Base-by-base conservation (phyloP, 352 stramenopile species). In the Phytophthora ramorum region DNA sequence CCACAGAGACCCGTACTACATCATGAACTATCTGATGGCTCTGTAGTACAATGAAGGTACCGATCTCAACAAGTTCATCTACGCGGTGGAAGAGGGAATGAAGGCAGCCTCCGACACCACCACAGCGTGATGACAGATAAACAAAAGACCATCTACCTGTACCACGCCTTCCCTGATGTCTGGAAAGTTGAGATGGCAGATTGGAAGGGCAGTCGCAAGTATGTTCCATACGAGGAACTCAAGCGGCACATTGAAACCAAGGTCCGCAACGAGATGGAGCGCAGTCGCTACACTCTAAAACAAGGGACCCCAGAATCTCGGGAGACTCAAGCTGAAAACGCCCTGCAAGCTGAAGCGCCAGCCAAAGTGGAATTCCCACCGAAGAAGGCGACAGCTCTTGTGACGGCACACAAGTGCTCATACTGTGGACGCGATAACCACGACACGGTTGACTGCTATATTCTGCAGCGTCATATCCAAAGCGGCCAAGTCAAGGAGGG, bases 371-470 rank as follows among this genome's bases (percentile, higher is more conserved):
- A 14, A 12, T 12, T 32, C 17, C n/a, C 20, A 12, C 5, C 44
- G 4, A 59, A 34, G 22, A 30, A 16, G 17, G 24, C 43, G 1
- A 34, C 46, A 22, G 53, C 53, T 10, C 53, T 69, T 12, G 51
- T 38, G 3, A 26, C 37, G n/a, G 20, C 35, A 2, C 2, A 26
- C 10, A 55, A 64, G 19, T 57, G 59, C 49, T 48, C 48, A 1
- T 66, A 62, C 57, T 51, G 48, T 10, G 16, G 51, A 7, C 47
- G 55, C 1, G 41, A 51, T 9, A 71, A 61, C 20, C 49, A 71
- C 26, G 54, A 55, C 32, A 66, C 41, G 1, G 19, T 48, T 5
- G 50, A 72, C 24, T 67, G 64, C 28, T 59, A 55, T 20, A 56
- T 49, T 4, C 54, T 72, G 7, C 56, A 72, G 35, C 22, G 32